Evolutionary conservation across 345 rosid species (phyloP).

Genomic region (Lenwebbia sp.): DNA sequence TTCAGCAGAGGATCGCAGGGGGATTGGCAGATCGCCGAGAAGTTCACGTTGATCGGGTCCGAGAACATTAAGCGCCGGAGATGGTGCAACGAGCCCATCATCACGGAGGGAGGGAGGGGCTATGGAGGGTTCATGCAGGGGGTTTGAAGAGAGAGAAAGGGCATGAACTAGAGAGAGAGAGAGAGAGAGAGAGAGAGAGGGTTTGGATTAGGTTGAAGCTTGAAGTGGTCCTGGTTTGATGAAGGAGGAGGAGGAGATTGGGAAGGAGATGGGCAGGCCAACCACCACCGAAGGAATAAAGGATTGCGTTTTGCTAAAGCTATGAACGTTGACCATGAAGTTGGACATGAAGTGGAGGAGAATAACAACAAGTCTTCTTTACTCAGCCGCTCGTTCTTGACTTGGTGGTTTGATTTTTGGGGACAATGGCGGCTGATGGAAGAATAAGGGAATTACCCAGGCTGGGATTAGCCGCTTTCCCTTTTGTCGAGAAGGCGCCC

Average conservation of each 20-base stretch:
- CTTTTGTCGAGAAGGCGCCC: rapidly evolving
- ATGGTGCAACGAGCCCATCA: not conserved
- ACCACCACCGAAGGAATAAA: not conserved
- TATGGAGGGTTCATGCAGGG: not conserved
- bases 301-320: not conserved
- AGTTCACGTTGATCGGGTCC: not conserved
- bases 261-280: not conserved
- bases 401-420: not conserved
- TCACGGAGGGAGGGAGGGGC: not conserved
- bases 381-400: not conserved
- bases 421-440: not conserved
- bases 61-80: rapidly evolving
- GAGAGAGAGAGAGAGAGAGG: not conserved
- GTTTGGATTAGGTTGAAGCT: not conserved
- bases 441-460: not conserved
- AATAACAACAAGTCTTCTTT: not conserved
- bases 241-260: not conserved
- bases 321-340: not conserved
- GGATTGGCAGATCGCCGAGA: not conserved
- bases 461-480: not conserved
- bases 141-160: not conserved
- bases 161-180: not conserved
- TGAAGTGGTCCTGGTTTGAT: not conserved
- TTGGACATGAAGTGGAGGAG: not conserved
- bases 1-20: not conserved